Evolutionary conservation across 202 grass and related monocot genomes (phyloP).

Genomic region (Dendrocalamus latiflorus): DNA sequence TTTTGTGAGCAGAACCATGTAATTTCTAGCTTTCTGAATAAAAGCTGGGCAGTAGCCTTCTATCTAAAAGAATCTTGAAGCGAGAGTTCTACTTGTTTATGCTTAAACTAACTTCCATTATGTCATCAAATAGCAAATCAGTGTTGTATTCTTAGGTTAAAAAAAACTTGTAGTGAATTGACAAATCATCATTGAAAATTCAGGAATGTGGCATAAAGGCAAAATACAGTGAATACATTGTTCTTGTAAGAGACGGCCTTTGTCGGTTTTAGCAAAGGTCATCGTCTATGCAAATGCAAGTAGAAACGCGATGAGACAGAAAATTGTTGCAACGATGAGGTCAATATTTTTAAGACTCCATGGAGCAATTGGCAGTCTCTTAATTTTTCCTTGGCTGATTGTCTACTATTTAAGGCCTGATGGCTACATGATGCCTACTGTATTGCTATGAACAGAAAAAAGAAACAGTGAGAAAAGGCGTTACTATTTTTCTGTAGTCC

Average conservation of each 20-base stretch:
- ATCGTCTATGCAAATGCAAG: slow-evolving; percentile 7
- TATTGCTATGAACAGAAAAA: too few relatives aligned
- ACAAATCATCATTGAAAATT: slow-evolving; percentile 18
- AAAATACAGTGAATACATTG: slow-evolving; percentile 20
- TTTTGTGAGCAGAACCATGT: too few relatives aligned
- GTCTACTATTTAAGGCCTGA: slow-evolving; percentile 1
- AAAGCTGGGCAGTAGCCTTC: too few relatives aligned
- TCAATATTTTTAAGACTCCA: not conserved
- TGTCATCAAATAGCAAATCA: slow-evolving; percentile 17
- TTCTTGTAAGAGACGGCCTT: slow-evolving; percentile 9
- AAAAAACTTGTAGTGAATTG: not conserved
- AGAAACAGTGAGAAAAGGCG: too few relatives aligned
- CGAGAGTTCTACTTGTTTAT: slow-evolving; percentile 24
- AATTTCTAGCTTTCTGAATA: too few relatives aligned
- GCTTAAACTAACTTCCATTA: slow-evolving; percentile 5
- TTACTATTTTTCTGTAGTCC: too few relatives aligned
- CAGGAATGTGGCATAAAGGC: slow-evolving; percentile 12
- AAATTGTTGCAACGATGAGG: not conserved
- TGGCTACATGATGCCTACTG: not conserved
- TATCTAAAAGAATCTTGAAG: not conserved
- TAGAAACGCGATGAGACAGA: not conserved
- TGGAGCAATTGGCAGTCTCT: too few relatives aligned
- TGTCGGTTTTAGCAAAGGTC: slow-evolving; percentile 25
- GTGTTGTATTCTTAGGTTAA: not conserved
- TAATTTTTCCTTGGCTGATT: not conserved